Evolutionary conservation across 2,329 filamentous ascomycete genomes (phyloP).

Genomic region (Chrysosporium queenslandicum): DNA sequence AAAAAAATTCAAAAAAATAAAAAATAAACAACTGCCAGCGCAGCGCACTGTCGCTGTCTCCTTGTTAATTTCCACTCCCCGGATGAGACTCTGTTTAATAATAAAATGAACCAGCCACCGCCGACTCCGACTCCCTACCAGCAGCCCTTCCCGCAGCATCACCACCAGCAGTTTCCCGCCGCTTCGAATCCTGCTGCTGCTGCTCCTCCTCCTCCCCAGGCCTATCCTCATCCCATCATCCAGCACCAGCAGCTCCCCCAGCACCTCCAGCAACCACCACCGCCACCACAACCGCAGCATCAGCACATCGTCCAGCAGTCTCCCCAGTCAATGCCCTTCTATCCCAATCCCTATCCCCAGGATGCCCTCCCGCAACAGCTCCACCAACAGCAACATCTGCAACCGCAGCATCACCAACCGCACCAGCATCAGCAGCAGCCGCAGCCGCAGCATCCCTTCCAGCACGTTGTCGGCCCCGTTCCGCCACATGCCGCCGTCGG

Average conservation of each 20-base stretch:
- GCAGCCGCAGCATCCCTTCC: slow-evolving; percentile 7
- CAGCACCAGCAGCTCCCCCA: slow-evolving; percentile 19
- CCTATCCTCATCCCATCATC: slow-evolving; percentile 16
- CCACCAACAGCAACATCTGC: slow-evolving; percentile 17
- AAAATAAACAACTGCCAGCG: too few species aligned
- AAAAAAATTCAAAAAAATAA: too few species aligned
- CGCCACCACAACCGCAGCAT: slow-evolving; percentile 10
- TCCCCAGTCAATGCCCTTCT: slow-evolving; percentile 13
- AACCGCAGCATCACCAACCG: slow-evolving; percentile 11
- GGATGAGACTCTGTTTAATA: background rate
- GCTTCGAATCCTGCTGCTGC: slow-evolving; percentile 12
- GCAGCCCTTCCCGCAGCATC: slow-evolving; percentile 17
- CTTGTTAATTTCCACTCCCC: too few species aligned
- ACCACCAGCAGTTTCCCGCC: slow-evolving; percentile 14
- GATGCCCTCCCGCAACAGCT: slow-evolving; percentile 4
- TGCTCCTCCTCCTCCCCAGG: too few species aligned
- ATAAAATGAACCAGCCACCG: slow-evolving; percentile 16
- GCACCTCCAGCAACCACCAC: slow-evolving; percentile 12
- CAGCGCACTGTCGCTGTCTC: too few species aligned
- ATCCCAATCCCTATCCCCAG: slow-evolving; percentile 13
- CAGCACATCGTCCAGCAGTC: slow-evolving; percentile 10
- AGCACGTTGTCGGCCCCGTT: slow-evolving; percentile 14
- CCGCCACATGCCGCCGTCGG: slow-evolving; percentile 15
- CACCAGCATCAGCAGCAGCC: slow-evolving; percentile 12
- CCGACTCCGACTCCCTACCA: slow-evolving; percentile 21